phyloP scores from a whole-genome alignment of 2,329 filamentous ascomycete species.

The Xylariaceae sp. region DNA sequence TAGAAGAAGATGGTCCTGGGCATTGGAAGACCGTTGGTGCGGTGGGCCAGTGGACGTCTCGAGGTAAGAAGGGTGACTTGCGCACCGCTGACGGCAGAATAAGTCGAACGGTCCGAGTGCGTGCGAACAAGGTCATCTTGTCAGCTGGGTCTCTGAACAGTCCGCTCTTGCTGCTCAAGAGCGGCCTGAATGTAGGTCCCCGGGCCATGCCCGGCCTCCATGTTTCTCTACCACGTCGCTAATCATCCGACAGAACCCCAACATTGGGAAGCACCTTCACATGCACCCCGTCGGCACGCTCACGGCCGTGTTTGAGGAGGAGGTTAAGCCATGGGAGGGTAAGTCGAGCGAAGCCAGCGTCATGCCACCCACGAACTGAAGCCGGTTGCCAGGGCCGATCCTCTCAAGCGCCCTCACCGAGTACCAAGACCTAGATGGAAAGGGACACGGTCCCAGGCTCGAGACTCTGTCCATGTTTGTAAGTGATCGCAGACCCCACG shows the following conservation, averaged over 20 bases:
- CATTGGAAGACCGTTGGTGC: constrained; percentile 64
- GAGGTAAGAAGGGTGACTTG: no score
- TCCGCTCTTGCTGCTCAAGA: constrained; percentile 67
- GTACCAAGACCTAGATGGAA: constrained; percentile 71
- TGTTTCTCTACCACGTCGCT: not conserved
- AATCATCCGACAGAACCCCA: constrained; percentile 49
- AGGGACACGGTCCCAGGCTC: constrained; percentile 74
- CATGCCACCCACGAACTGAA: not conserved
- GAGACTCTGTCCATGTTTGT: constrained; percentile 67
- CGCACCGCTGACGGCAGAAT: no score
- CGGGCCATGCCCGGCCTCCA: not conserved
- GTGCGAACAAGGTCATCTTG: constrained; percentile 72
- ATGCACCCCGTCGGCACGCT: constrained; percentile 64
- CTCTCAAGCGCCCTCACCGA: constrained; percentile 69
- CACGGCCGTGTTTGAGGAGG: constrained; percentile 58
- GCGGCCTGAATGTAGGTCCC: constrained; percentile 56
- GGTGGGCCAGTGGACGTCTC: constrained; percentile 64
- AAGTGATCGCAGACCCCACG: no score
- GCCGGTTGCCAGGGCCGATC: constrained; percentile 55
- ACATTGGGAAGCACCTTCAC: constrained; percentile 74
- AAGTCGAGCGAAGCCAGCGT: constrained; percentile 4
- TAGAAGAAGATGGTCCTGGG: constrained; percentile 52
- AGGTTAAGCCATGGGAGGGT: constrained; percentile 61
- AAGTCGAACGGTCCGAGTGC: no score
- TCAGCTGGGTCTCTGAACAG: constrained; percentile 68